These are phyloP conservation scores for Rosa rugosa DNA, from an alignment of 306 rosid genomes.

Conservation along the genomic window DNA sequence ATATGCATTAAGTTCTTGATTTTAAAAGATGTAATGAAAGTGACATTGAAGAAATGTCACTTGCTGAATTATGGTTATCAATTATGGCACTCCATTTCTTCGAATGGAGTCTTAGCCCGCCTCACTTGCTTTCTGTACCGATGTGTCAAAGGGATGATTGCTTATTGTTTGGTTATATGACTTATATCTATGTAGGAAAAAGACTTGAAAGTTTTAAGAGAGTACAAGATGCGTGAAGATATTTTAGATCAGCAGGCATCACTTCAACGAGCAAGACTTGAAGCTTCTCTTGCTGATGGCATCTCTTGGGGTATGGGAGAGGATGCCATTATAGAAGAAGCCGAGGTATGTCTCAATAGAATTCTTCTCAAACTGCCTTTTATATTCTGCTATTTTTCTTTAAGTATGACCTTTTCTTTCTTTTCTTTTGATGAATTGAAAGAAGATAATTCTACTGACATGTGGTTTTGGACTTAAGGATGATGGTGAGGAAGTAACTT, in stretches of 20 bases:
- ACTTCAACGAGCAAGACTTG: conserved; percentile 74
- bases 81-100: neutral
- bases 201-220: conserved; percentile 49
- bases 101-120: no score
- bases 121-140: neutral
- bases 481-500: conserved; percentile 81
- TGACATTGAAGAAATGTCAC: neutral
- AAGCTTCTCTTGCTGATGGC: conserved; percentile 84
- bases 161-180: neutral
- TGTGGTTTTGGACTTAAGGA: conserved; percentile 54
- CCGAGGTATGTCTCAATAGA: conserved; percentile 55
- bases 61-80: neutral
- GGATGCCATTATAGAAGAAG: conserved; percentile 87
- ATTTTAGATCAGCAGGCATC: conserved; percentile 85
- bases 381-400: neutral
- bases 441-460: neutral
- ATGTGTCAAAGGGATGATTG: neutral
- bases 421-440: neutral
- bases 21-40: neutral
- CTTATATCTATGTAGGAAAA: conserved; percentile 55
- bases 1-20: neutral
- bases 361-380: conserved; percentile 14
- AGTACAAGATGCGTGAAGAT: conserved; percentile 62
- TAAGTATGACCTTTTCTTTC: neutral
- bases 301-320: conserved; percentile 98